Evolutionary conservation across 2,329 filamentous ascomycete species (phyloP).

Genomic region (Trichoderma breve): DNA sequence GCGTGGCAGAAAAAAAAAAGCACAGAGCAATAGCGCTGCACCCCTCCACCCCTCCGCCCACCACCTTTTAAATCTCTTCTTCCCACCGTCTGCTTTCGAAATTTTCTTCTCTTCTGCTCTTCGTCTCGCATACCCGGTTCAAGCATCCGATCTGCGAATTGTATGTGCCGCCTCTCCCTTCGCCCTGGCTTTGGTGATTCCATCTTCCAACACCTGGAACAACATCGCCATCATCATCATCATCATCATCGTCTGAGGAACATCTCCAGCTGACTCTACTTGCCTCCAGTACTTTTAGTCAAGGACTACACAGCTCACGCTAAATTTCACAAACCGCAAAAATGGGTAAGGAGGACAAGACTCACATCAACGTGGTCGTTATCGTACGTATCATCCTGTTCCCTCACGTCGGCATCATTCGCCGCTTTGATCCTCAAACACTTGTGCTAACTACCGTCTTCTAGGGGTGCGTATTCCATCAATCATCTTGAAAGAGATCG

Average conservation of each 20-base stretch:
- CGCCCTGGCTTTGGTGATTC: neutral
- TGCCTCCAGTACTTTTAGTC: slow-evolving; percentile 17
- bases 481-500: slow-evolving; percentile 20
- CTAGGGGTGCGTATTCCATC: slow-evolving; percentile 30
- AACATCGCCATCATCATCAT: slow-evolving; percentile 7
- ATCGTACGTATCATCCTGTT: slow-evolving; percentile 55
- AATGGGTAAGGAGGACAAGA: slow-evolving; percentile 85
- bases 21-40: slow-evolving; percentile 28
- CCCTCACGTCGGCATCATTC: neutral
- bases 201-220: neutral
- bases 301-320: slow-evolving; percentile 9
- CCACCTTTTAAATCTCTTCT: slow-evolving; percentile 41
- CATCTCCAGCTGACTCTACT: slow-evolving; percentile 15
- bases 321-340: slow-evolving; percentile 31
- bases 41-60: slow-evolving; percentile 23
- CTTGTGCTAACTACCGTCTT: slow-evolving; percentile 23
- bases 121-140: slow-evolving; percentile 47
- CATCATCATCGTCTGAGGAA: neutral
- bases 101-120: slow-evolving; percentile 39
- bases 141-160: slow-evolving; percentile 45
- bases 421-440: neutral
- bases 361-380: slow-evolving; percentile 96
- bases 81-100: slow-evolving; percentile 37
- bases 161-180: slow-evolving; percentile 28
- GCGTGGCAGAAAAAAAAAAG: slow-evolving; percentile 12